Evolutionary conservation across 2,329 filamentous ascomycete genomes (phyloP).

Genomic region (Plenodomus tracheiphilus): DNA sequence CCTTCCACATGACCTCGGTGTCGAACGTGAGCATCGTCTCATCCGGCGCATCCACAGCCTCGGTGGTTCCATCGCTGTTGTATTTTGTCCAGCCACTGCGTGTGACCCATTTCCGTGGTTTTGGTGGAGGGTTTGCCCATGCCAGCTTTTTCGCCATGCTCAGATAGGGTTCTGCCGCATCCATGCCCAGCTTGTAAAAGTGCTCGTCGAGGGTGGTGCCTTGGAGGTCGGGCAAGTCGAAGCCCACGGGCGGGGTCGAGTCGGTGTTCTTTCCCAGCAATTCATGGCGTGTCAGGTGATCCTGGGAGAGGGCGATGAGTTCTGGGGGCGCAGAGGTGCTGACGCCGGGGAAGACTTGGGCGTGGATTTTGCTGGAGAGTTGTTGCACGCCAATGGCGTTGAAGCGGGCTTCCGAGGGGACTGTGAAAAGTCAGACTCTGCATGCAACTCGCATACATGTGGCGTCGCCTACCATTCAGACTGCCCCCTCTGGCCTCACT

Average conservation of each 20-base stretch:
- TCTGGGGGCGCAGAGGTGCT: slow-evolving; percentile 63
- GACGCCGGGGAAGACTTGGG: slow-evolving; percentile 74
- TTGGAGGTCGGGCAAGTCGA: slow-evolving; percentile 79
- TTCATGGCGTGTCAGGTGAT: slow-evolving; percentile 84
- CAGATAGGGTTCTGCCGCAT: slow-evolving; percentile 85
- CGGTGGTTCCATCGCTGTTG: slow-evolving; percentile 70
- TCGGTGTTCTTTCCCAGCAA: slow-evolving; percentile 89
- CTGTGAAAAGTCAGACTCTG: too few species aligned
- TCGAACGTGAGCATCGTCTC: slow-evolving; percentile 89
- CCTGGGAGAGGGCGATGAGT: slow-evolving; percentile 76
- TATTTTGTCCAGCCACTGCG: slow-evolving; percentile 96
- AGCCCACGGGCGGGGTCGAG: slow-evolving; percentile 71
- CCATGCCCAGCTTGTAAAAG: slow-evolving; percentile 83
- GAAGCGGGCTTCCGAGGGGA: slow-evolving; percentile 66
- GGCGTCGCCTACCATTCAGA: slow-evolving; percentile 25
- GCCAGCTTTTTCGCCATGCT: slow-evolving; percentile 75
- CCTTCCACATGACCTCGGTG: slow-evolving; percentile 95
- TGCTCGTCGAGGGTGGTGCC: slow-evolving; percentile 88
- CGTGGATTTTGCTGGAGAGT: slow-evolving; percentile 78
- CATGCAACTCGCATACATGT: too few species aligned
- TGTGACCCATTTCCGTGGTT: slow-evolving; percentile 72
- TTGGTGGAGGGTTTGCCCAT: slow-evolving; percentile 59
- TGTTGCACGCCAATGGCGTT: slow-evolving; percentile 97
- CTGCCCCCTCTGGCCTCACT: slow-evolving; percentile 9
- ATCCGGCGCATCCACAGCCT: slow-evolving; percentile 74